Base-by-base conservation (phyloP, 2,329 filamentous ascomycete genomes). In the Trichoderma afroharzianum region DNA sequence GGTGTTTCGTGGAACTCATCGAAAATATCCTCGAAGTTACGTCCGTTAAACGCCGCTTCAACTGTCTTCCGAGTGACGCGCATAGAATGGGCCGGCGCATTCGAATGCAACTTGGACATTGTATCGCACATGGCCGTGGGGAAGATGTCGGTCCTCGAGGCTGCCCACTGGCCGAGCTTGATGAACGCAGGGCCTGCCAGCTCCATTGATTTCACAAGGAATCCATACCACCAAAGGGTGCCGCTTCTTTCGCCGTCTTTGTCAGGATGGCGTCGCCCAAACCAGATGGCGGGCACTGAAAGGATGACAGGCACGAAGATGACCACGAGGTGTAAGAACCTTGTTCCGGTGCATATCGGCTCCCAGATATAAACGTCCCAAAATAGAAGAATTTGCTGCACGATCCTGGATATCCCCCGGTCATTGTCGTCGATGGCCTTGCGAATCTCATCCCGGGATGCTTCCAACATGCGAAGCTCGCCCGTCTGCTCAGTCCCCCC, bases 101-200 rank as follows among this genome's bases (percentile, higher is more conserved):
- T 90, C 2, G 96, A 98, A 82, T 99, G 96, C 59, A 99, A 87
- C 73, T 94, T 93, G 1, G 95, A 97, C 95, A 99, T 96, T 79
- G 95, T 90, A 57, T 88, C 88, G 82, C 96, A 99, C 88, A 99
- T 90, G 80, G 98, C 91, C 26, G 88, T 92, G 2, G 96, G 96
- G 79, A 99, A 99, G 78, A 99, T 97, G 81, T 99, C 96, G 55
- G 95, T 93, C 79, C 96, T 88, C 6, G 96, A 98, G 3, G 96
- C 96, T 21, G 96, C 96, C 96, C 96, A 99, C 90, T 99, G 96
- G 18, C 96, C 96, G 69, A 99, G 89, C 90, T 99, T 99, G 83
- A 99, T 99, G 79, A 99, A 99, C 0, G 96, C 94, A 58, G 96
- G 95, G 0, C 96, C 96, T 21, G 95, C 94, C 78, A 91, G 87